Percentiles rank a stretch among this genome's conserved stretches.
Evolutionary conservation across 2,329 filamentous ascomycete genomes (phyloP).

Genomic region (Rhytidhysteron rufulum): DNA sequence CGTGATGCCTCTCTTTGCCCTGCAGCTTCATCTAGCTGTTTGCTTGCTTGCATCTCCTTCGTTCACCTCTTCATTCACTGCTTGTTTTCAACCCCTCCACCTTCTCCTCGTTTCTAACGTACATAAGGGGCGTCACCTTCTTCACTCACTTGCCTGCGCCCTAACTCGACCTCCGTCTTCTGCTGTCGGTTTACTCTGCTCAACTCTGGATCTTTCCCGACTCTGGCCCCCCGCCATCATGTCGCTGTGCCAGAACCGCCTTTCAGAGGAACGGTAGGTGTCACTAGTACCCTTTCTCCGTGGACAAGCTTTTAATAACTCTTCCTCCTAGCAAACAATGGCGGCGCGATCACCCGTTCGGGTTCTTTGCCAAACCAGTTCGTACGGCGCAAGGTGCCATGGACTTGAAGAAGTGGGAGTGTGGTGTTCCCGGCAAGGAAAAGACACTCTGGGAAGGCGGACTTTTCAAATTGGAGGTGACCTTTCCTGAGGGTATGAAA

Average conservation of each 20-base stretch:
- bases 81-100: too few relatives aligned
- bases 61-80: too few relatives aligned
- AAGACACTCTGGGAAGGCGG: constrained; percentile 99
- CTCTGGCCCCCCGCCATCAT: constrained; percentile 54
- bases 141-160: too few relatives aligned
- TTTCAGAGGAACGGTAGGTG: constrained; percentile 35
- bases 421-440: constrained; percentile 90
- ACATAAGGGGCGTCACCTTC: too few relatives aligned
- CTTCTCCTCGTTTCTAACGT: too few relatives aligned
- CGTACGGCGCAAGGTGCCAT: constrained; percentile 76
- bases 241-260: constrained; percentile 81
- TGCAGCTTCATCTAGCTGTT: too few relatives aligned
- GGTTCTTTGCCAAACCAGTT: constrained; percentile 88
- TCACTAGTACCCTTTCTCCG: constrained; percentile 15
- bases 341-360: constrained; percentile 94
- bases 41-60: too few relatives aligned
- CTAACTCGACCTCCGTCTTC: too few relatives aligned
- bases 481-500: constrained; percentile 82
- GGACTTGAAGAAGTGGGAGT: constrained; percentile 95
- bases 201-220: too few relatives aligned
- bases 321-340: constrained; percentile 86
- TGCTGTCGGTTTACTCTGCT: too few relatives aligned
- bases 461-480: constrained; percentile 88
- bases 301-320: constrained; percentile 5
- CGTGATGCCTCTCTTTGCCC: too few relatives aligned